Conservation (phyloP, 2,329 filamentous ascomycete species). For the Thelonectria olida region DNA sequence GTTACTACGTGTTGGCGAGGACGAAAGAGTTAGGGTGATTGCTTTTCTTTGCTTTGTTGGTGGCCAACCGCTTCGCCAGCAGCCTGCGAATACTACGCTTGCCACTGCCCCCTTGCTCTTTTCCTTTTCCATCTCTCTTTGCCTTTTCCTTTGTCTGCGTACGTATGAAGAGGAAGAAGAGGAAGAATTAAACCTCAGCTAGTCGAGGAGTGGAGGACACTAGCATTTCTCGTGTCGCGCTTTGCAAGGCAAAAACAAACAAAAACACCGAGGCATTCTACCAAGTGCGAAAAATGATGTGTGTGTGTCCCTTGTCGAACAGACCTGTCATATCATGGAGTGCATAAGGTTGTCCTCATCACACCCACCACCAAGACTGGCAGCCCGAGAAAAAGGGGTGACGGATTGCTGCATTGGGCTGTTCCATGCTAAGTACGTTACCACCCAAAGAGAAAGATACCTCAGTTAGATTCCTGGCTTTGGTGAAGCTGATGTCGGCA, state of each 20-base stretch:
- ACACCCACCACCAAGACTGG: background rate
- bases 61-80: background rate
- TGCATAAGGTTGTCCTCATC: background rate
- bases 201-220: slow-evolving; percentile 3
- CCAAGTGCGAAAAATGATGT: background rate
- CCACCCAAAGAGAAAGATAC: too few species aligned
- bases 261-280: slow-evolving; percentile 12
- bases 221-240: slow-evolving; percentile 7
- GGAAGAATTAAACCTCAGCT: slow-evolving; percentile 3
- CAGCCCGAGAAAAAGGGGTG: background rate
- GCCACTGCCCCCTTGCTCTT: slow-evolving; percentile 3
- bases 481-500: too few species aligned
- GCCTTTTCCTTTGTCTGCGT: too few species aligned
- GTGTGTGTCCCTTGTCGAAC: background rate
- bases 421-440: background rate
- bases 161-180: too few species aligned
- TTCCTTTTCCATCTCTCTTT: slow-evolving; percentile 5
- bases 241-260: slow-evolving; percentile 6
- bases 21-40: background rate
- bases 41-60: background rate
- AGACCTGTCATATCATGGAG: slow-evolving; percentile 6
- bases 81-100: too few species aligned
- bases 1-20: too few species aligned
- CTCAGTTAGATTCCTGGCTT: too few species aligned
- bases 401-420: background rate